Evolutionary conservation across 495 filamentous ascomycete genomes (phyloP).

Genomic region (Xylaria grammica): DNA sequence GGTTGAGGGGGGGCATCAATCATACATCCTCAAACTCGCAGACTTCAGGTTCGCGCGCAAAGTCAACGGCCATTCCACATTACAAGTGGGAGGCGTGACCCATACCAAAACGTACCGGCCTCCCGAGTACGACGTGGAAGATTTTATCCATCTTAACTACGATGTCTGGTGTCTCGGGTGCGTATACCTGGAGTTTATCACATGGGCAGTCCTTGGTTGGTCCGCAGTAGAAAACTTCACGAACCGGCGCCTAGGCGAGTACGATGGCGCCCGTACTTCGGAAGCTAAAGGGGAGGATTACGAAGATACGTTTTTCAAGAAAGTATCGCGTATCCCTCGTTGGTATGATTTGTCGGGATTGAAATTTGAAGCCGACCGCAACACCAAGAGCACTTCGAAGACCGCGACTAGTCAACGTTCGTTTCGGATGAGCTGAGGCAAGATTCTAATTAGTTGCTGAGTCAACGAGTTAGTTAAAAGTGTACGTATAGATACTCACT

Average conservation of each 20-base stretch:
- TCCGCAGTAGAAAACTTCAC: slow-evolving; percentile 10
- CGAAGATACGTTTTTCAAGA: slow-evolving; percentile 4
- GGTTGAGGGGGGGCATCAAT: not conserved
- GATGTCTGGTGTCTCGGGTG: slow-evolving; percentile 55
- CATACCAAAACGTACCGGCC: slow-evolving; percentile 43
- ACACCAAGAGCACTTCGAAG: too few species aligned
- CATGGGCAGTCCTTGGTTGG: slow-evolving; percentile 27
- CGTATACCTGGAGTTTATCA: slow-evolving; percentile 48
- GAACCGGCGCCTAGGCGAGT: too few species aligned
- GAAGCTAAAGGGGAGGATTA: too few species aligned
- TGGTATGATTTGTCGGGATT: not conserved
- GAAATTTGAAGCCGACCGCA: too few species aligned
- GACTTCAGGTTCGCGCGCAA: slow-evolving; percentile 32
- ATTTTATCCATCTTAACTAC: slow-evolving; percentile 33
- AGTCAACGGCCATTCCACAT: slow-evolving; percentile 13
- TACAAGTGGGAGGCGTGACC: slow-evolving; percentile 15
- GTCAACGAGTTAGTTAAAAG: too few species aligned
- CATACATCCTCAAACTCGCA: slow-evolving; percentile 28
- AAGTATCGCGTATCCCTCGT: not conserved
- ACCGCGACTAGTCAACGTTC: too few species aligned
- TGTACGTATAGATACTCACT: too few species aligned
- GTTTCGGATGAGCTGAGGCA: too few species aligned
- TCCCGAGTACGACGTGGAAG: slow-evolving; percentile 39
- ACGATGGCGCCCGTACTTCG: too few species aligned
- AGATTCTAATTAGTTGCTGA: too few species aligned